Conservation (phyloP, 768 basidiomycete genomes). For the Pisolithus tinctorius region DNA sequence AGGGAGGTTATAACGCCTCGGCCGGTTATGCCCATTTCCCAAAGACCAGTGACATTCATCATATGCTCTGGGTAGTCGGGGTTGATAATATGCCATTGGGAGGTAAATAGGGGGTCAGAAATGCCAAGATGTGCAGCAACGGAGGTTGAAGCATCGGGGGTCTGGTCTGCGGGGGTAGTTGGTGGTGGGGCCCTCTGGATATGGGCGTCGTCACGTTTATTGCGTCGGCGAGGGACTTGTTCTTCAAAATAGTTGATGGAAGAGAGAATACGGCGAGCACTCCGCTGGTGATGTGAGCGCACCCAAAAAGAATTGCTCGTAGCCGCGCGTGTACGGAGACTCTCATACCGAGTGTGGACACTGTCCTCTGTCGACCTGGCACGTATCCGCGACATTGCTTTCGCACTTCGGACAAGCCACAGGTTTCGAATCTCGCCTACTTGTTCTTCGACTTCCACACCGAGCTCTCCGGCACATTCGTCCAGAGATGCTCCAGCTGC, state of each 20-base stretch:
- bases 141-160: conserved; percentile 29
- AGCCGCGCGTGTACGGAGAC: conserved; percentile 30
- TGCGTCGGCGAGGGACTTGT: conserved; percentile 61
- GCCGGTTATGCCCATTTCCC: conserved; percentile 89
- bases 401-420: conserved; percentile 72
- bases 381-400: conserved; percentile 21
- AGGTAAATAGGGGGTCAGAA: conserved; percentile 70
- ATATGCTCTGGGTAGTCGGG: conserved; percentile 70
- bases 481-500: conserved; percentile 45
- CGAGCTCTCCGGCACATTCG: conserved; percentile 54
- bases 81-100: conserved; percentile 96
- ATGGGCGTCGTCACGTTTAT: conserved; percentile 42
- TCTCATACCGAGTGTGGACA: conserved; percentile 44
- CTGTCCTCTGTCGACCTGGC: conserved; percentile 36
- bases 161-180: conserved; percentile 28
- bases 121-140: conserved; percentile 61
- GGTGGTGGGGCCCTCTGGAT: conserved; percentile 50
- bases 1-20: conserved; percentile 81
- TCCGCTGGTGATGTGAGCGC: conserved; percentile 35
- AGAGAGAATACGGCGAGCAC: conserved; percentile 40
- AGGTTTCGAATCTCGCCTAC: conserved; percentile 75
- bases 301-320: conserved; percentile 22
- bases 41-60: conserved; percentile 91
- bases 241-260: conserved; percentile 56
- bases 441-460: conserved; percentile 82